Percentiles rank a stretch among this genome's conserved stretches.
Conservation (phyloP, 1,284 basidiomycete species). For the Cystobasidium slooffiae region DNA sequence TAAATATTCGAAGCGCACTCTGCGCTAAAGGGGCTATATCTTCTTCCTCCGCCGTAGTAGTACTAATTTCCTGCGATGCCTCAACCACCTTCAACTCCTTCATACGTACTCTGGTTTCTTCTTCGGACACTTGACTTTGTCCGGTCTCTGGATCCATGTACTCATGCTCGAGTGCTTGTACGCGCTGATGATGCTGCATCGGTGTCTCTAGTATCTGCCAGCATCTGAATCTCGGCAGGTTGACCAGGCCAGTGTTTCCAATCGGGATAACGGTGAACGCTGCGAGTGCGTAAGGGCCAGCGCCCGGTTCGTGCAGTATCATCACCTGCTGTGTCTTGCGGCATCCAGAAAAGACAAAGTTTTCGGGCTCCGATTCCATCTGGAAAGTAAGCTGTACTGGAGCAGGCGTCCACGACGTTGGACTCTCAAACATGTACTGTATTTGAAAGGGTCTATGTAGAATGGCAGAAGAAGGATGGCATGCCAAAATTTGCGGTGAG, state of each 20-base stretch:
- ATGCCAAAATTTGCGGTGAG: slow-evolving; percentile 3
- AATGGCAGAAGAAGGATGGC: not conserved
- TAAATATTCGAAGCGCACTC: not conserved
- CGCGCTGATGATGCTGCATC: slow-evolving; percentile 25
- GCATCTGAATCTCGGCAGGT: slow-evolving; percentile 44
- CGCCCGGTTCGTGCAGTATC: slow-evolving; percentile 55
- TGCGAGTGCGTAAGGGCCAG: slow-evolving; percentile 6
- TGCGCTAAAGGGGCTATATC: not conserved
- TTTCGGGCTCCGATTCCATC: slow-evolving; percentile 65
- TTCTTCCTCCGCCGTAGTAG: not conserved
- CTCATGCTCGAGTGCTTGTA: slow-evolving; percentile 5
- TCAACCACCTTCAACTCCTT: slow-evolving; percentile 24
- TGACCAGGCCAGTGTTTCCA: slow-evolving; percentile 25
- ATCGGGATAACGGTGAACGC: slow-evolving; percentile 23
- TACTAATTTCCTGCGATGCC: not conserved
- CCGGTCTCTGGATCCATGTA: slow-evolving; percentile 22
- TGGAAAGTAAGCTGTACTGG: slow-evolving; percentile 69
- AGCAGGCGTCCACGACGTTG: slow-evolving; percentile 3
- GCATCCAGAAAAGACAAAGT: slow-evolving; percentile 72
- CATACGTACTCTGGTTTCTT: slow-evolving; percentile 7
- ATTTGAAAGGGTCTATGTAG: slow-evolving; percentile 34
- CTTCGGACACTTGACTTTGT: slow-evolving; percentile 2
- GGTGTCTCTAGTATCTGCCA: slow-evolving; percentile 41
- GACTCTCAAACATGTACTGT: slow-evolving; percentile 12
- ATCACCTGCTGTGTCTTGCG: slow-evolving; percentile 68